phyloP scores from a whole-genome alignment of 768 basidiomycete genomes.

The Lactarius sp. region DNA sequence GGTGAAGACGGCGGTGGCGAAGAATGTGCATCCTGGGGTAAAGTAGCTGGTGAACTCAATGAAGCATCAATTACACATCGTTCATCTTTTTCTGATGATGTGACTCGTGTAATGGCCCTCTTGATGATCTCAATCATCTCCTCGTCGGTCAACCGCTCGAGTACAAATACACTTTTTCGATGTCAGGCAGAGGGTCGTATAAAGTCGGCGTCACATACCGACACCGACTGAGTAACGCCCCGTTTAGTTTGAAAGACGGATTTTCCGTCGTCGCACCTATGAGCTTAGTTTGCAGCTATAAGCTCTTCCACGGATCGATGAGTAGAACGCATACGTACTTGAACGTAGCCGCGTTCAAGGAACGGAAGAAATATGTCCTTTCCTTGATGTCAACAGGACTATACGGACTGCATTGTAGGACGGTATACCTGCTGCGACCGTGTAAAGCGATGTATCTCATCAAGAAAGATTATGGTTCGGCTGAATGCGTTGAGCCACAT shows the following conservation, averaged over 20 bases:
- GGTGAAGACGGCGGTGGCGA: slow-evolving; percentile 14
- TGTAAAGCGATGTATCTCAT: slow-evolving; percentile 82
- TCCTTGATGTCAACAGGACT: slow-evolving; percentile 24
- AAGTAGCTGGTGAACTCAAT: neutral
- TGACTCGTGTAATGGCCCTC: slow-evolving; percentile 44
- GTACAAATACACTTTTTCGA: slow-evolving; percentile 58
- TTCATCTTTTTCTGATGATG: slow-evolving; percentile 2
- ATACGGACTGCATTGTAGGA: neutral
- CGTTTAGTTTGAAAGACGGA: slow-evolving; percentile 77
- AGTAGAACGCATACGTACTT: slow-evolving; percentile 36
- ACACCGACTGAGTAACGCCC: slow-evolving; percentile 72
- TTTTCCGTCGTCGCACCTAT: slow-evolving; percentile 89
- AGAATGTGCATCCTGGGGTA: neutral
- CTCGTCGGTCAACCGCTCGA: slow-evolving; percentile 61
- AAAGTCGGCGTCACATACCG: slow-evolving; percentile 42
- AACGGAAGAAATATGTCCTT: slow-evolving; percentile 81
- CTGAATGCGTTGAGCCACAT: slow-evolving; percentile 33
- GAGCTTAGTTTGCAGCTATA: slow-evolving; percentile 38
- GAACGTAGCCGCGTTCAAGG: slow-evolving; percentile 72
- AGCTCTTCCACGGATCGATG: neutral
- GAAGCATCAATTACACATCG: no score
- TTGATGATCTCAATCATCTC: slow-evolving; percentile 57
- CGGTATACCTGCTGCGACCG: slow-evolving; percentile 56
- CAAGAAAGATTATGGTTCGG: slow-evolving; percentile 72
- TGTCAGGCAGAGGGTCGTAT: slow-evolving; percentile 2